Conservation (phyloP, 2,329 filamentous ascomycete species). For the Helicocarpus griseus region DNA sequence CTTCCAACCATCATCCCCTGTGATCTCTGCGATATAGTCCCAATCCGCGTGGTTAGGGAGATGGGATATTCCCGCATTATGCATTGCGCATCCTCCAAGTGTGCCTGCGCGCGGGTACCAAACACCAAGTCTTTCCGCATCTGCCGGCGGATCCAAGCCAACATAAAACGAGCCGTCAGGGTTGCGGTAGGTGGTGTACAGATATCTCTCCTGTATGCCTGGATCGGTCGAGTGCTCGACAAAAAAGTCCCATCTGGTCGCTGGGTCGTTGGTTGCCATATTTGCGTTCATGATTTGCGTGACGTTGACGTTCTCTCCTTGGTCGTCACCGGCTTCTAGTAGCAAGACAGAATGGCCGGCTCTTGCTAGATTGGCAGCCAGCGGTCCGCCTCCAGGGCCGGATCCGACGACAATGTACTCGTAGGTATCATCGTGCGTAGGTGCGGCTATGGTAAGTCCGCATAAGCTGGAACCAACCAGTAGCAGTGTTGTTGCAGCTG, state of each 20-base stretch:
- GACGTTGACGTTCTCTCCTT: constrained; percentile 22
- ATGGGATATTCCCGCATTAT: constrained; percentile 52
- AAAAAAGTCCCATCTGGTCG: constrained; percentile 27
- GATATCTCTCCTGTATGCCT: constrained; percentile 20
- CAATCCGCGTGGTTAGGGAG: constrained; percentile 53
- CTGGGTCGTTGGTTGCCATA: constrained; percentile 21
- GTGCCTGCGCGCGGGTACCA: constrained; percentile 50
- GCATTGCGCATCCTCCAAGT: constrained; percentile 50
- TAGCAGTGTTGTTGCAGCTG: background rate
- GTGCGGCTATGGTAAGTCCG: too few species aligned
- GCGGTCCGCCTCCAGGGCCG: constrained; percentile 27
- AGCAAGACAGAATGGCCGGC: constrained; percentile 27
- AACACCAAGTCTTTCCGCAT: constrained; percentile 44
- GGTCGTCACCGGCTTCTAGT: constrained; percentile 30
- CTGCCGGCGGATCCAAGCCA: constrained; percentile 44
- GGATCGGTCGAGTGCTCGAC: constrained; percentile 26
- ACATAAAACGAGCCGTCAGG: constrained; percentile 43
- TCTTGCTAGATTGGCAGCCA: constrained; percentile 27
- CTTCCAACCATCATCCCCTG: constrained; percentile 51
- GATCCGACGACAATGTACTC: constrained; percentile 33
- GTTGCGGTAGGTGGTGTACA: constrained; percentile 33
- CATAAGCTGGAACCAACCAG: too few species aligned
- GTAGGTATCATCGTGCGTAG: constrained; percentile 11
- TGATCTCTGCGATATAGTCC: constrained; percentile 47
- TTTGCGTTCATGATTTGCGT: constrained; percentile 22